phyloP scores from a whole-genome alignment of 306 rosid species.

The Quercus aquifolioides region DNA sequence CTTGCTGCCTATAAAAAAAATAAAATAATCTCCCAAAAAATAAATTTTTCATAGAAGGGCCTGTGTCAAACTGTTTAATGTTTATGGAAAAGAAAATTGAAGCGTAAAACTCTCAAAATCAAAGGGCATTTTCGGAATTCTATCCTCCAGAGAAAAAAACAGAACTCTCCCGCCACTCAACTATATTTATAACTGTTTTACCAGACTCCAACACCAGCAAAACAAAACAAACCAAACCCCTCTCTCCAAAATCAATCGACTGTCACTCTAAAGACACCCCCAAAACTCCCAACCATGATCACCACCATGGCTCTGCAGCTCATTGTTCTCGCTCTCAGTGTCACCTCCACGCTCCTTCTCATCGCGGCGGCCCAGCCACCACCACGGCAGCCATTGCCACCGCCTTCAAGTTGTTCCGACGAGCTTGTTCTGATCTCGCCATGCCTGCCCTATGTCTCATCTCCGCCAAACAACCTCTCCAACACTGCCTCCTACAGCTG shows the following conservation, averaged over 20 bases:
- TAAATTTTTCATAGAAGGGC: no score
- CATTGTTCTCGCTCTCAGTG: not conserved
- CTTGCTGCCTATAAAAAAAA: slow-evolving; percentile 67
- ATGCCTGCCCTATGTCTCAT: slow-evolving; percentile 58
- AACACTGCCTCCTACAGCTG: slow-evolving; percentile 43
- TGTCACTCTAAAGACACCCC: not conserved
- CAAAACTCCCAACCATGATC: not conserved
- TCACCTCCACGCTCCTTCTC: slow-evolving; percentile 1
- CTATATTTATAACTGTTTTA: no score
- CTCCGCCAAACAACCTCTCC: slow-evolving; percentile 72
- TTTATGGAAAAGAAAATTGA: no score
- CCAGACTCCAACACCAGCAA: no score
- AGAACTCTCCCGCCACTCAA: no score
- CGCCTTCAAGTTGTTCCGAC: slow-evolving; percentile 29
- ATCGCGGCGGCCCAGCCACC: not conserved
- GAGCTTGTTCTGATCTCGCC: slow-evolving; percentile 52
- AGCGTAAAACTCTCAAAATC: no score
- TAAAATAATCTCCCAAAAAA: no score
- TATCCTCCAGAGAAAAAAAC: no score
- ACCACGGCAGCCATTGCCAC: not conserved
- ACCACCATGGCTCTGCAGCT: not conserved
- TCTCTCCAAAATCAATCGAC: not conserved
- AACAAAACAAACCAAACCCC: not conserved
- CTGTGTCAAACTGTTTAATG: no score
- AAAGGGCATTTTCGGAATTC: no score